Conservation (phyloP, 495 filamentous ascomycete species). For the Aspergillus wentii region DNA sequence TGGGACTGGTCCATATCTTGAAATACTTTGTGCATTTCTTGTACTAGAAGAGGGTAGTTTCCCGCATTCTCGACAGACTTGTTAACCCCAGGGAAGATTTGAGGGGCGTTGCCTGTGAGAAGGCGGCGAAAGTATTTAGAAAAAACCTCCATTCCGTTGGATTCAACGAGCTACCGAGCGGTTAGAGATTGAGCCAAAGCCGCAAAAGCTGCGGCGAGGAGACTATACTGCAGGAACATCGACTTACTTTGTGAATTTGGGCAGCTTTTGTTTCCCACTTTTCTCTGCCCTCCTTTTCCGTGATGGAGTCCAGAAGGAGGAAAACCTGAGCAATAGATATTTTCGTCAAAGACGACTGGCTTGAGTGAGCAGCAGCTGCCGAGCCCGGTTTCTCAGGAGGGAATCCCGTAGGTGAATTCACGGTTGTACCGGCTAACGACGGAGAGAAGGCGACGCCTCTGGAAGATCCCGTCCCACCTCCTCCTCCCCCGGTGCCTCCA, state of each 20-base stretch:
- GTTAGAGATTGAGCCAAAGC: neutral
- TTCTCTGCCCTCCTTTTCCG: constrained; percentile 79
- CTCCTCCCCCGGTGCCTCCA: constrained; percentile 57
- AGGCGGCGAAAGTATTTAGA: constrained; percentile 87
- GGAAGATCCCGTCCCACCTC: constrained; percentile 47
- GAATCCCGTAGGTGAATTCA: constrained; percentile 57
- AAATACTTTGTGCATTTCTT: constrained; percentile 80
- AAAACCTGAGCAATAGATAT: constrained; percentile 94
- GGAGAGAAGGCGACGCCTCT: constrained; percentile 60
- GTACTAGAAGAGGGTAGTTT: constrained; percentile 74
- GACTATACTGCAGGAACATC: too few relatives aligned
- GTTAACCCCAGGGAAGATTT: constrained; percentile 75
- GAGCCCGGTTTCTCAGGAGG: constrained; percentile 48
- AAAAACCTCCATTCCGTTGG: constrained; percentile 96
- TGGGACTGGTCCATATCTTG: constrained; percentile 75
- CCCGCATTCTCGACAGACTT: constrained; percentile 66
- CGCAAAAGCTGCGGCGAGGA: too few relatives aligned
- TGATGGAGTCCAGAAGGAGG: constrained; percentile 87
- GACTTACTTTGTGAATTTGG: constrained; percentile 79
- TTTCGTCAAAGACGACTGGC: constrained; percentile 59
- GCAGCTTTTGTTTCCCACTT: constrained; percentile 94
- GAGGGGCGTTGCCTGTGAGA: constrained; percentile 74
- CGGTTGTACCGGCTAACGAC: constrained; percentile 54
- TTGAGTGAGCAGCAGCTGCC: constrained; percentile 32
- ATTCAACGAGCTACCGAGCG: constrained; percentile 69